A percentile compares a stretch with the other conserved stretches of the same genome.
Evolutionary conservation across 306 rosid genomes (phyloP).

Genomic region (Quercus cerris): DNA sequence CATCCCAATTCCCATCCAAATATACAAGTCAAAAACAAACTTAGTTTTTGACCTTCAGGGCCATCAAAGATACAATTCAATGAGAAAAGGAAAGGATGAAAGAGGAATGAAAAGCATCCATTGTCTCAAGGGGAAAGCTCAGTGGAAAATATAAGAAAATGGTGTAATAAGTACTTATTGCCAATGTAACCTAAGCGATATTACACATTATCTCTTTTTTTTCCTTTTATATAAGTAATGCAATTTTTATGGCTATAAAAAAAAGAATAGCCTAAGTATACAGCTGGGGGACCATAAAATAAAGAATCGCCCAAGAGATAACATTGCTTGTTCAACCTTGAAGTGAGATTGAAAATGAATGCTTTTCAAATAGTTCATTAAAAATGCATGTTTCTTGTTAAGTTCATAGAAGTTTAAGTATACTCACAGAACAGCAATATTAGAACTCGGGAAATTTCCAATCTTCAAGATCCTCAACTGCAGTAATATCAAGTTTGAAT

Average conservation of each 20-base stretch:
- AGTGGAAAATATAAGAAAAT: too few species aligned
- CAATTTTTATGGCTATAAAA: too few species aligned
- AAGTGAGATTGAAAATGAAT: constrained; percentile 11
- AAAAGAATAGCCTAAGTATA: too few species aligned
- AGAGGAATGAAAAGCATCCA: too few species aligned
- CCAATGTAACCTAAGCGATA: too few species aligned
- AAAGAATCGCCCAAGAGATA: too few species aligned
- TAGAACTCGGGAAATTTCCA: not conserved
- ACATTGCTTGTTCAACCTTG: not conserved
- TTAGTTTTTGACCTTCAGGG: constrained; percentile 5
- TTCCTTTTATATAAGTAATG: too few species aligned
- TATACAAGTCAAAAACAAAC: not conserved
- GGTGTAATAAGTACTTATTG: too few species aligned
- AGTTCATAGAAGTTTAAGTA: constrained; percentile 15
- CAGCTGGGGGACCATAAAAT: too few species aligned
- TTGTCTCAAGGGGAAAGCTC: too few species aligned
- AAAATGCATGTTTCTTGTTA: not conserved
- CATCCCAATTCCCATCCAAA: not conserved
- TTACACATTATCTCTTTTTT: too few species aligned
- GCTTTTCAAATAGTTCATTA: not conserved
- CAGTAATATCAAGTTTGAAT: not conserved
- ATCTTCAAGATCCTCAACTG: not conserved
- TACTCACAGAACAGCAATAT: constrained; percentile 9
- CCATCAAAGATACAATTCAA: constrained; percentile 8
- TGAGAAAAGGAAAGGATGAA: too few species aligned